These are phyloP conservation scores for Cladophialophora immunda DNA, from an alignment of 2,329 filamentous ascomycete genomes.

Conservation along the genomic window DNA sequence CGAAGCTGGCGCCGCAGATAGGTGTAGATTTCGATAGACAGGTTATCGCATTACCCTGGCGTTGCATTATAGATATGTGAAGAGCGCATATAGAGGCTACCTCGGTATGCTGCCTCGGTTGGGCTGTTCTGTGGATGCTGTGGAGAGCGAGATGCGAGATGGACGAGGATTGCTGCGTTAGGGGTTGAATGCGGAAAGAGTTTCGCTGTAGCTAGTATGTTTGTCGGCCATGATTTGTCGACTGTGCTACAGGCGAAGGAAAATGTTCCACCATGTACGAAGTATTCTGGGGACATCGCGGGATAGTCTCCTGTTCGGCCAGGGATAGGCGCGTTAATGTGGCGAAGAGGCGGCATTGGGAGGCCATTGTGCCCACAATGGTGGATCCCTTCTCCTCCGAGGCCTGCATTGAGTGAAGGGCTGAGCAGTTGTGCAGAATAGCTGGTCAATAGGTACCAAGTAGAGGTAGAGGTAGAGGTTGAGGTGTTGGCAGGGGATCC, in stretches of 20 bases:
- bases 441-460: too few species aligned
- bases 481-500: too few species aligned
- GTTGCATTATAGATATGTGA: neutral
- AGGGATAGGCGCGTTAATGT: neutral
- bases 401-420: neutral
- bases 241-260: neutral
- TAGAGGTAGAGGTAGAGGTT: too few species aligned
- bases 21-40: neutral
- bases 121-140: neutral
- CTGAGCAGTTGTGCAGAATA: neutral
- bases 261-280: neutral
- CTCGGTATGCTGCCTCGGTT: constrained; percentile 12
- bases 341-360: neutral
- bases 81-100: neutral
- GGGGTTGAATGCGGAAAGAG: neutral
- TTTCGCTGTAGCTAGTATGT: neutral
- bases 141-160: neutral
- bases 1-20: neutral
- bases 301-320: neutral
- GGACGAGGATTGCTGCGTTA: neutral
- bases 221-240: neutral
- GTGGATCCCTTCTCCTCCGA: neutral
- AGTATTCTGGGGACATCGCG: neutral
- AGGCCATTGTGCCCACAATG: neutral
- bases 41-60: neutral